Conservation (phyloP, 1,284 basidiomycete genomes). For the Chiua sp. region DNA sequence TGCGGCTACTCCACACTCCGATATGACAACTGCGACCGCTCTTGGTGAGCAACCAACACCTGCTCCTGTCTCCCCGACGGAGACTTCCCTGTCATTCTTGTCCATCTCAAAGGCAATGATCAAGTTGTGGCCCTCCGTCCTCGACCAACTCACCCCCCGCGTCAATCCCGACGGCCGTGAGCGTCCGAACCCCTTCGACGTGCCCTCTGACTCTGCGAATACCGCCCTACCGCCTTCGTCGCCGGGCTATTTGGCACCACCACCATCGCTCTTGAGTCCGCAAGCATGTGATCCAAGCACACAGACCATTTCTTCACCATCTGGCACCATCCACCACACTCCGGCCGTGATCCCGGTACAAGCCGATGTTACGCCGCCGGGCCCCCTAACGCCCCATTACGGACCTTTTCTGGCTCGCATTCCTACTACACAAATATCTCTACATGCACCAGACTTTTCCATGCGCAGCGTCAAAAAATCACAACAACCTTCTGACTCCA, state of each 20-base stretch:
- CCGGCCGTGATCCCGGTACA: constrained; percentile 28
- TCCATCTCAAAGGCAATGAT: constrained; percentile 53
- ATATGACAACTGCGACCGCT: constrained; percentile 19
- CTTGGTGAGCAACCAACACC: constrained; percentile 17
- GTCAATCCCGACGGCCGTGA: constrained; percentile 57
- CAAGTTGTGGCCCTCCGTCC: constrained; percentile 67
- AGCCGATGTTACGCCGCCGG: constrained; percentile 41
- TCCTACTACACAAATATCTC: constrained; percentile 75
- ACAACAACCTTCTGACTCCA: constrained; percentile 35
- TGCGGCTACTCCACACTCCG: constrained; percentile 24
- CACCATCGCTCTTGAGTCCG: not conserved
- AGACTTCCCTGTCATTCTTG: constrained; percentile 23
- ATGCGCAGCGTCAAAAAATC: constrained; percentile 60
- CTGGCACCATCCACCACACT: constrained; percentile 39
- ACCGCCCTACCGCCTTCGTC: constrained; percentile 39
- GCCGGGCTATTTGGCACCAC: constrained; percentile 7
- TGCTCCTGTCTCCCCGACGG: constrained; percentile 22
- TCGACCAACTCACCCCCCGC: constrained; percentile 78
- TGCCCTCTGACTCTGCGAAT: constrained; percentile 30
- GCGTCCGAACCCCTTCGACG: constrained; percentile 75
- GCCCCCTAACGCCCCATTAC: constrained; percentile 45
- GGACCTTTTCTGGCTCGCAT: constrained; percentile 57
- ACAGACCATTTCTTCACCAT: constrained; percentile 13
- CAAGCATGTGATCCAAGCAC: constrained; percentile 10
- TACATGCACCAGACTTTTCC: constrained; percentile 81